Conservation (phyloP, 805 yeast genomes). For the Candida schatavii region DNA sequence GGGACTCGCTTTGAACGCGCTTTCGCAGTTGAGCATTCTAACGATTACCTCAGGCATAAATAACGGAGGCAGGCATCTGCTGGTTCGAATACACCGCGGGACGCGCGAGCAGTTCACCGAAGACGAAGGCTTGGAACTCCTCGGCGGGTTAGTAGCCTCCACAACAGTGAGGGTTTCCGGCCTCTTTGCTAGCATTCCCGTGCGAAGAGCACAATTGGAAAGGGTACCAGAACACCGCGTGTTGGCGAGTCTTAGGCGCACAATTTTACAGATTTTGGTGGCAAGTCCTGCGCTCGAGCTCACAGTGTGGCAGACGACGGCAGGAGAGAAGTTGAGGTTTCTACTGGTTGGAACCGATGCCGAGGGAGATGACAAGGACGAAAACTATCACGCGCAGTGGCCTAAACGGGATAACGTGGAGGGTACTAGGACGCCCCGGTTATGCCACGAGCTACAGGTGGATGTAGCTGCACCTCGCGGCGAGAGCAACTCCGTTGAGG, state of each 20-base stretch:
- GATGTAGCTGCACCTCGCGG: too few species aligned
- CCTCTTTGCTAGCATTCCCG: constrained; percentile 44
- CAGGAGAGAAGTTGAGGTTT: too few species aligned
- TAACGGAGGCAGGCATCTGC: constrained; percentile 16
- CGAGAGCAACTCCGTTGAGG: too few species aligned
- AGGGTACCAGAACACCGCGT: constrained; percentile 17
- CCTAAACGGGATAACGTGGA: too few species aligned
- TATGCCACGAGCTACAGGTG: too few species aligned
- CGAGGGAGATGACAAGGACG: too few species aligned
- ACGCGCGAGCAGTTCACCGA: background rate
- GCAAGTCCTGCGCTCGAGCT: constrained; percentile 14
- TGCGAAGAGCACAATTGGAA: constrained; percentile 31
- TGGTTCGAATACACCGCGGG: background rate
- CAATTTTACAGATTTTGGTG: constrained; percentile 26
- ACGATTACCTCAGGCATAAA: constrained; percentile 52
- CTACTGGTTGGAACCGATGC: too few species aligned
- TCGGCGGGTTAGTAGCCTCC: background rate
- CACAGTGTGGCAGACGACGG: too few species aligned
- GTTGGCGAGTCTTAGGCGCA: constrained; percentile 24
- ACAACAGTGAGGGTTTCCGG: constrained; percentile 35
- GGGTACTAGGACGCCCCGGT: too few species aligned
- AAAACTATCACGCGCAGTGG: too few species aligned
- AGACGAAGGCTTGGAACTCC: constrained; percentile 3
- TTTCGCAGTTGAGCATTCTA: constrained; percentile 48
- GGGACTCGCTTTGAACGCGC: constrained; percentile 65